A percentile compares a stretch with the other conserved stretches of the same genome.
Evolutionary conservation across 2,329 filamentous ascomycete species (phyloP).

Genomic region (Aspergillus pseudoviridinutans): DNA sequence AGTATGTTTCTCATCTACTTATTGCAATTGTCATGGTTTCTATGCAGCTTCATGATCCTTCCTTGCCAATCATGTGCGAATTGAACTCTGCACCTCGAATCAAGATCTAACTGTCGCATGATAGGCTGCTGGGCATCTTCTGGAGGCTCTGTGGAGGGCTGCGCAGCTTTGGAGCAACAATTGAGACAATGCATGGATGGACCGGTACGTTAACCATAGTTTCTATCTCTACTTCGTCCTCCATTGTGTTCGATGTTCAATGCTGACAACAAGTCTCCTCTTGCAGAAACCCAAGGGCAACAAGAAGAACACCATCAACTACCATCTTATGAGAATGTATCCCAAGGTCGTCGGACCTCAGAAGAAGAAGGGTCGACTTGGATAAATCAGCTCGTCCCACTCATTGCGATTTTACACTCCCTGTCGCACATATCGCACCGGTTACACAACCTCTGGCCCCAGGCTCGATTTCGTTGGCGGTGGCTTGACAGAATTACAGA

Average conservation of each 20-base stretch:
- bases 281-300: slow-evolving; percentile 51
- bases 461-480: background rate
- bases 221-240: background rate
- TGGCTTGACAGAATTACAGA: background rate
- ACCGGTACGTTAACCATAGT: slow-evolving; percentile 51
- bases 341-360: slow-evolving; percentile 67
- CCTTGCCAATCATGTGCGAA: background rate
- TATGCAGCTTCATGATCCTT: background rate
- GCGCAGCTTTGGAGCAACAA: slow-evolving; percentile 57
- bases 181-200: slow-evolving; percentile 74
- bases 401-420: background rate
- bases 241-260: background rate
- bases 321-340: slow-evolving; percentile 76
- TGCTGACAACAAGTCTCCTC: slow-evolving; percentile 3
- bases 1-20: slow-evolving; percentile 45
- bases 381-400: slow-evolving; percentile 18
- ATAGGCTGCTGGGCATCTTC: slow-evolving; percentile 47
- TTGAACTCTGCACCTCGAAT: background rate
- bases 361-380: slow-evolving; percentile 55
- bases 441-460: background rate
- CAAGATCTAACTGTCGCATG: slow-evolving; percentile 9
- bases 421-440: slow-evolving; percentile 3
- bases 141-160: slow-evolving; percentile 52
- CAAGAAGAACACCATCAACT: slow-evolving; percentile 82
- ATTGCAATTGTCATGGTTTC: background rate